Evolutionary conservation across 202 grass and related monocot genomes (phyloP), one percentile per base, ranked within the genome.

Genomic region (Panicum hallii): DNA sequence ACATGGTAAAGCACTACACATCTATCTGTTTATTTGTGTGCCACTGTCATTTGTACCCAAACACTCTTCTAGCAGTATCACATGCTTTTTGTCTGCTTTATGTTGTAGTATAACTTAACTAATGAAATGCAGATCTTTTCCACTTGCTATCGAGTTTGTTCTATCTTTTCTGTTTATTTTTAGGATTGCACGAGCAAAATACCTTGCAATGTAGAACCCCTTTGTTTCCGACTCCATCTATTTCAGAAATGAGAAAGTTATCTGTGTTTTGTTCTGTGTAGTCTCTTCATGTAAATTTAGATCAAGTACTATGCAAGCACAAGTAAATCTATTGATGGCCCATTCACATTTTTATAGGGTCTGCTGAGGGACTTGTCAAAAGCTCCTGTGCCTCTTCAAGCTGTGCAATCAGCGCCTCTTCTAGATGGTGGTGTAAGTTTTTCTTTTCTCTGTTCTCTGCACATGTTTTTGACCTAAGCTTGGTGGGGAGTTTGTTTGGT

Each of bases 361-460:
- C 78, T 89, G 85, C 62, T 98, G 91, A 90, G 88, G 86, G 95
- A 98, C 82, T 79, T 98, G 54, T 86, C 95, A 42, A 98, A 98
- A 89, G n/a, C 91, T 83, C 61, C 83, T 49, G 10, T 77, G 52
- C 45, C 79, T 50, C 89, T 90, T 74, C 94, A 96, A 85, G 74
- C 5, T 53, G 11, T 89, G 38, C 82, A 32, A 63, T 74, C 91
- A 66, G 84, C 65, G 84, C 83, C 87, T 0, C 0, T 5, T 71
- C 3, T 82, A 68, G 88, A 89, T 48, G 89, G 80, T 83, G 65
- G 68, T 86, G 94, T 96, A 93, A 90, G 94, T 87, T 42, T 79
- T 23, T 58, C 23, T 32, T 63, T 83, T 70, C 50, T 58, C 30
- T 82, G 44, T 84, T 70, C 50, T 58, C 30, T 82, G 44, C 9